Base-by-base conservation (phyloP, 179 eudicot genomes). In the Carnegiea gigantea region DNA sequence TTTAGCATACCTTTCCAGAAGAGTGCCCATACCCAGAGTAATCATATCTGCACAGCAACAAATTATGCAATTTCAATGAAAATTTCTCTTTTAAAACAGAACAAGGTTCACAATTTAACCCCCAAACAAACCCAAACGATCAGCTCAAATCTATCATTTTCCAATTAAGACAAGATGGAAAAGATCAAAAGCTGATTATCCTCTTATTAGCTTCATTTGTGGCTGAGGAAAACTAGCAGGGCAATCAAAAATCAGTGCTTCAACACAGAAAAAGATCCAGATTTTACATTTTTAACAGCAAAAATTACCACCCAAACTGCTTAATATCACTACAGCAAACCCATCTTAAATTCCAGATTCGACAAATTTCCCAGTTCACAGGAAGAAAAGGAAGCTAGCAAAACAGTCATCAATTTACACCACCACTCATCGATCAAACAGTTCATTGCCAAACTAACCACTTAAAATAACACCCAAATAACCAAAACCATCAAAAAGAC, bases 1-100 rank as follows among this genome's bases (percentile, higher is more conserved):
- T 23, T 60, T 48, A 77, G 13, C n/a, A 38, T 88, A 95, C 98
- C 98, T 93, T 93, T 80, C 98, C 95, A 8, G 92, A 86, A 38
- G 98, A 95, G 80, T 87, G 95, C 72, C 98, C 98, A 80, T 95
- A 95, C 30, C 98, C 98, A 12, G 98, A 91, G 78, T 95, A 95
- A 84, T 95, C 98, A 82, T 95, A 95, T 76, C 98, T 95, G 93
- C 85, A 85, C n/a, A 74, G 77, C 84, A 84, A 62, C 74, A 79
- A 44, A 43, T 9, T 38, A 83, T 13, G 51, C 64, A 80, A 76
- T 18, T 13, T 78, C 75, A 77, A 44, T 60, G 71, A 30, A 24
- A 38, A 70, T 17, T 20, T 59, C 53, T 24, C 76, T n/a, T 76
- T 9, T 24, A 1, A 36, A 49, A 36, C 11, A 1, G n/a, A 62